Evolutionary conservation across 164 flowering plant species (phyloP).

Genomic region (Nelumbo lutea): DNA sequence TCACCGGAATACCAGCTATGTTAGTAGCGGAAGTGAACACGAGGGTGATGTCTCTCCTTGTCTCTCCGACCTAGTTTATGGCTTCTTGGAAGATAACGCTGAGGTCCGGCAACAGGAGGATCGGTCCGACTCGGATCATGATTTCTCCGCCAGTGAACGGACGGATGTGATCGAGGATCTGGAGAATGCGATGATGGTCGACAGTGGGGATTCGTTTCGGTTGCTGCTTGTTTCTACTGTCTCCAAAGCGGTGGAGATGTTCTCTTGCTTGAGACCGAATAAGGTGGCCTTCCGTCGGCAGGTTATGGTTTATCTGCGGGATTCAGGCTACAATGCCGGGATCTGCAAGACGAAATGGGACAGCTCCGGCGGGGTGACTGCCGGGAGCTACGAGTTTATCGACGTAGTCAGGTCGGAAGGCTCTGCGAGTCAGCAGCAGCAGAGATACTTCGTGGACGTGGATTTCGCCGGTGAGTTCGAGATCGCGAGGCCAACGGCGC

Average conservation of each 20-base stretch:
- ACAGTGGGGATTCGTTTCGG: constrained; percentile 26
- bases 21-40: constrained; percentile 75
- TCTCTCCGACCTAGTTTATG: constrained; percentile 53
- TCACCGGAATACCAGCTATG: constrained; percentile 16
- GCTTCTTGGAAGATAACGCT: constrained; percentile 33
- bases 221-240: constrained; percentile 29
- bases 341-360: constrained; percentile 82
- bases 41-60: constrained; percentile 36
- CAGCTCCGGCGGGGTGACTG: constrained; percentile 34
- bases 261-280: constrained; percentile 14
- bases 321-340: constrained; percentile 69
- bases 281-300: constrained; percentile 29
- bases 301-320: constrained; percentile 50
- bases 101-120: background rate
- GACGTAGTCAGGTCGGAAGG: constrained; percentile 30
- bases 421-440: background rate
- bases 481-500: constrained; percentile 60
- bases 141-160: constrained; percentile 10
- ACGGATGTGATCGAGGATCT: constrained; percentile 7
- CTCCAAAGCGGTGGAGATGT: constrained; percentile 30
- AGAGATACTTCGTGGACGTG: constrained; percentile 54
- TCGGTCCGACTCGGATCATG: constrained; percentile 22
- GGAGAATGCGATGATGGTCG: background rate
- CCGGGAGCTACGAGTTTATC: constrained; percentile 73
- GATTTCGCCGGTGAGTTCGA: constrained; percentile 64